Conservation (phyloP, 2,329 filamentous ascomycete species). For the Aspergillus pseudonomiae region DNA sequence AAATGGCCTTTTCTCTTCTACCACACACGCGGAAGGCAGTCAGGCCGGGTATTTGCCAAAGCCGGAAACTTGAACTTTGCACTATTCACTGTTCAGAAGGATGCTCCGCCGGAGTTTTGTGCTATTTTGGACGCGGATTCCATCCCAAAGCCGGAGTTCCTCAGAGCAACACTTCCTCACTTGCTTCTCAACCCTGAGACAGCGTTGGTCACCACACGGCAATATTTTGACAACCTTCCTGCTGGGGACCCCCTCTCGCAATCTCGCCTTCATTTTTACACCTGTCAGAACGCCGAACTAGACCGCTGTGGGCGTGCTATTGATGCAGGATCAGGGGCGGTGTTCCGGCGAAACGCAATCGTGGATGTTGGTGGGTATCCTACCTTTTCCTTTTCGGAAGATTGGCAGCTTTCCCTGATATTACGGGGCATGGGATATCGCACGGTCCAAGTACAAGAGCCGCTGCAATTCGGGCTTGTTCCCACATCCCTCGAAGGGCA, state of each 20-base stretch:
- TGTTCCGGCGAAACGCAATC: constrained; percentile 36
- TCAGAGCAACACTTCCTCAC: constrained; percentile 42
- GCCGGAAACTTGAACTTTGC: constrained; percentile 43
- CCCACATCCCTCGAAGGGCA: constrained; percentile 40
- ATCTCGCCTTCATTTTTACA: constrained; percentile 35
- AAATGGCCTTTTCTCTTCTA: constrained; percentile 57
- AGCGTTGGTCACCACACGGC: constrained; percentile 37
- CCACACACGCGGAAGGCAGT: constrained; percentile 52
- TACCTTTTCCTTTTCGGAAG: constrained; percentile 39
- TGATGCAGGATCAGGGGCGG: constrained; percentile 39
- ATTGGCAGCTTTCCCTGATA: constrained; percentile 38
- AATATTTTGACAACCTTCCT: constrained; percentile 40
- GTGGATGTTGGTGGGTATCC: constrained; percentile 37
- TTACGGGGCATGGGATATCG: constrained; percentile 33
- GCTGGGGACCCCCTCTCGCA: constrained; percentile 35
- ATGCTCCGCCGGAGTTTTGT: constrained; percentile 32
- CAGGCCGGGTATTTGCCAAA: constrained; percentile 37
- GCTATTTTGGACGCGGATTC: constrained; percentile 41
- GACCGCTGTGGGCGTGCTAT: constrained; percentile 32
- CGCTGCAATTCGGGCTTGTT: constrained; percentile 38
- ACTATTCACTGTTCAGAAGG: constrained; percentile 27
- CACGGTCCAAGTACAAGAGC: constrained; percentile 34
- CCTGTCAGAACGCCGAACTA: constrained; percentile 36
- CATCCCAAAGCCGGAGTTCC: constrained; percentile 38
- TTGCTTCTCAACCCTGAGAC: constrained; percentile 29